Percentiles rank a stretch among this genome's conserved stretches.
These are phyloP conservation scores for Aspergillus ostianus DNA, from an alignment of 495 filamentous ascomycete genomes.

Conservation along the genomic window DNA sequence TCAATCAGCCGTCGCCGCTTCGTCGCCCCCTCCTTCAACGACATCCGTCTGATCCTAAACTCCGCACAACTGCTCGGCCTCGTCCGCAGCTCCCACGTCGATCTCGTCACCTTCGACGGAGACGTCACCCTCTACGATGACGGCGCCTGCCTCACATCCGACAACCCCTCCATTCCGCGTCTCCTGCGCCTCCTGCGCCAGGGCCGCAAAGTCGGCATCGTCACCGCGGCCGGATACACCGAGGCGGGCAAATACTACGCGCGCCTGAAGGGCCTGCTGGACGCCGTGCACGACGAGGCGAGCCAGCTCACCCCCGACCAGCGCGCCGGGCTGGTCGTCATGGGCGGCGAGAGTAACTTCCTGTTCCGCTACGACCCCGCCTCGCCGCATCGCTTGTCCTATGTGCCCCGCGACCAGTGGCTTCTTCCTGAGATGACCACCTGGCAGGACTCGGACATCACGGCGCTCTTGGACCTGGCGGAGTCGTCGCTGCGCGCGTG, in stretches of 20 bases:
- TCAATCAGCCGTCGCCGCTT: constrained; percentile 90
- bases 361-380: constrained; percentile 67
- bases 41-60: constrained; percentile 89
- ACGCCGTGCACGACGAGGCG: constrained; percentile 70
- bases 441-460: constrained; percentile 81
- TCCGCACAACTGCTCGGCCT: constrained; percentile 90
- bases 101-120: constrained; percentile 93
- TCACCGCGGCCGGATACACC: constrained; percentile 95
- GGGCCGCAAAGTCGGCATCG: constrained; percentile 81
- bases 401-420: constrained; percentile 72
- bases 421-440: constrained; percentile 78
- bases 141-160: constrained; percentile 68
- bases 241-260: constrained; percentile 79
- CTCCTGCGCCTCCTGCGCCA: constrained; percentile 64
- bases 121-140: constrained; percentile 98
- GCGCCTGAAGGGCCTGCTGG: constrained; percentile 79
- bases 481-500: constrained; percentile 80
- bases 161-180: constrained; percentile 75
- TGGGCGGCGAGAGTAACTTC: constrained; percentile 91
- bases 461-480: constrained; percentile 77
- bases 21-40: constrained; percentile 96
- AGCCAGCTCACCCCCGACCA: constrained; percentile 55
- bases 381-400: constrained; percentile 39
- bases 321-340: constrained; percentile 76
- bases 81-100: constrained; percentile 56